phyloP scores from a whole-genome alignment of 2,329 filamentous ascomycete species.

The Diaporthe sp. region DNA sequence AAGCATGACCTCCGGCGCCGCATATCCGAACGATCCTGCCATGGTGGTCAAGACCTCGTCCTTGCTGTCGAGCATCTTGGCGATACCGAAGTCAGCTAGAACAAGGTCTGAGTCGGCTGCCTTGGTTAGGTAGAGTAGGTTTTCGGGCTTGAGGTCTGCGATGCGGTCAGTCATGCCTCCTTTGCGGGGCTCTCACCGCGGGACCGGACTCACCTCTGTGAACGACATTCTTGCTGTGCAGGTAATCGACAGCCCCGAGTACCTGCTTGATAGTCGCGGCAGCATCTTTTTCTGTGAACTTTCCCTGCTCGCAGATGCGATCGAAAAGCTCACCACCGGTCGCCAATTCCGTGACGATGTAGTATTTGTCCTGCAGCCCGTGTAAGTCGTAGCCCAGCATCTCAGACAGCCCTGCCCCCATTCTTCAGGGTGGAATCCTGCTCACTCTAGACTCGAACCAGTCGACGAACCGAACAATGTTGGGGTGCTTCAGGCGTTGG shows the following conservation, averaged over 20 bases:
- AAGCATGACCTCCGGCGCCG: conserved; percentile 97
- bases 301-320: conserved; percentile 96
- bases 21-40: conserved; percentile 98
- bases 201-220: conserved; percentile 78
- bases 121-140: conserved; percentile 90
- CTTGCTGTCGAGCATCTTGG: conserved; percentile 94
- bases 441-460: conserved; percentile 98
- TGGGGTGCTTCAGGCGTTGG: conserved; percentile 89
- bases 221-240: conserved; percentile 95
- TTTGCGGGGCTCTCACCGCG: background rate
- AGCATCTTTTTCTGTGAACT: conserved; percentile 98
- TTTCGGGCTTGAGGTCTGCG: conserved; percentile 96
- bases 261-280: conserved; percentile 96
- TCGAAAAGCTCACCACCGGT: conserved; percentile 98
- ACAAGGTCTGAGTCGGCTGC: conserved; percentile 86
- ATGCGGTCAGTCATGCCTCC: conserved; percentile 16
- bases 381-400: conserved; percentile 16
- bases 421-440: conserved; percentile 33
- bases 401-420: background rate
- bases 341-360: conserved; percentile 96
- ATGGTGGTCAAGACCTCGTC: conserved; percentile 96
- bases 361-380: conserved; percentile 89
- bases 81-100: conserved; percentile 97
- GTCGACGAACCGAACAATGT: conserved; percentile 97
- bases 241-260: conserved; percentile 91